Conservation (phyloP, 352 stramenopile genomes). For the Pythium sp. region DNA sequence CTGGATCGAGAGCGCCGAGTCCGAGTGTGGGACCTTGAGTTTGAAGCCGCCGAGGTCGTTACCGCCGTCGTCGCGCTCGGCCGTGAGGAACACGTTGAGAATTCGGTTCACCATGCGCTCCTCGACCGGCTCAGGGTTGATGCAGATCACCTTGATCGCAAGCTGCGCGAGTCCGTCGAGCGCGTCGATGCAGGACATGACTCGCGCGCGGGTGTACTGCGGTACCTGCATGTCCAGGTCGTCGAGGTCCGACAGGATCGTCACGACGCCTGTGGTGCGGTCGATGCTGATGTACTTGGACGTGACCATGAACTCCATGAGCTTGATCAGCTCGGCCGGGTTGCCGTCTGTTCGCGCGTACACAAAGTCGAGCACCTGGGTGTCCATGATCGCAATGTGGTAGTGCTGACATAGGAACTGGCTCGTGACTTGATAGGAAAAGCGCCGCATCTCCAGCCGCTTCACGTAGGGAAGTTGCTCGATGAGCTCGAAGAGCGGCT, state of each 20-base stretch:
- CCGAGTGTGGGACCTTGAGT: conserved; percentile 38
- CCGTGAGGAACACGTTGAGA: conserved; percentile 37
- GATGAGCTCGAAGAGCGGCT: conserved; percentile 39
- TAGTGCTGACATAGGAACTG: conserved; percentile 76
- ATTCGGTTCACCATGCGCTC: conserved; percentile 58
- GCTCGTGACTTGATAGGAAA: conserved; percentile 65
- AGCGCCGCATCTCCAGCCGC: conserved; percentile 51
- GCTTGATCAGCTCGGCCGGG: conserved; percentile 57
- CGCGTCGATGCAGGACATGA: conserved; percentile 65
- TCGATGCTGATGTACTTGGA: conserved; percentile 67
- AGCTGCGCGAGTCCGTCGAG: conserved; percentile 56
- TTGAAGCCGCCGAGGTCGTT: conserved; percentile 27
- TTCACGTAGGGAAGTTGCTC: conserved; percentile 35
- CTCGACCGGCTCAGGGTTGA: conserved; percentile 61
- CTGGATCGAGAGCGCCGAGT: conserved; percentile 36
- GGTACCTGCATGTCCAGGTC: conserved; percentile 74
- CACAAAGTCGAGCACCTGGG: conserved; percentile 71
- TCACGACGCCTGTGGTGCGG: conserved; percentile 37
- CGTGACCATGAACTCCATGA: conserved; percentile 68
- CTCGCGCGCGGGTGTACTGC: conserved; percentile 63
- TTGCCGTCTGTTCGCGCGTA: conserved; percentile 68
- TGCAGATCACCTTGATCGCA: conserved; percentile 63
- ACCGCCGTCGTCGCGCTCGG: conserved; percentile 36
- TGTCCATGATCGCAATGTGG: conserved; percentile 82
- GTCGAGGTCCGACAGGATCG: conserved; percentile 67